Base-by-base conservation (phyloP, 208 protist genomes). In the Acanthamoeba royreba region DNA sequence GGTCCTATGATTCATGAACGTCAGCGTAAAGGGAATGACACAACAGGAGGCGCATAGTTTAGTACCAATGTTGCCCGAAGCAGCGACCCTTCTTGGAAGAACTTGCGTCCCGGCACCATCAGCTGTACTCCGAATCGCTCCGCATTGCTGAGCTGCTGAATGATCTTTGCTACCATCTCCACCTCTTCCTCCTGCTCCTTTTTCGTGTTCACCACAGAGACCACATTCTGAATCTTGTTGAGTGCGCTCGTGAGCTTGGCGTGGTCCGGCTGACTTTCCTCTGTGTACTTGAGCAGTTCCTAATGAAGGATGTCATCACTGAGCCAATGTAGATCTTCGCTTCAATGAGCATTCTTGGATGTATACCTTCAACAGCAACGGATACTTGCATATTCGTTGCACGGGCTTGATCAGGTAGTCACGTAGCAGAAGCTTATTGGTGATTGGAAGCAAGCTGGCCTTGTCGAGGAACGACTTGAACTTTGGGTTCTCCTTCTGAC, bases 321-420 rank as follows among this genome's bases (percentile, higher is more conserved):
- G n/a, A n/a, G n/a, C n/a, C n/a, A n/a, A n/a, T n/a, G n/a, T n/a
- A n/a, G n/a, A n/a, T n/a, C n/a, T n/a, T n/a, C n/a, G n/a, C n/a
- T n/a, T n/a, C n/a, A n/a, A n/a, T n/a, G n/a, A n/a, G n/a, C n/a
- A n/a, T n/a, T n/a, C n/a, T n/a, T n/a, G n/a, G n/a, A n/a, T n/a
- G 28, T n/a, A 17, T 40, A 81, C 69, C 69, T n/a, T 8, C 47
- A 89, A 28, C 15, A 89, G 52, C 81, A 89, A 33, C 28, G 81
- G 81, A 28, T 89, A 89, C 38, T 89, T 89, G 38, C 81, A 89
- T 5, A 89, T 5, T 13, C 81, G 81, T 33, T 89, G 81, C 9
- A 89, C 81, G 7, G 81, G 81, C 47, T 89, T 89, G 81, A 89
- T 89, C 40, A 89, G 81, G 47, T 63, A 89, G 38, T 89, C 81